Base-by-base conservation (phyloP, 2,329 filamentous ascomycete species). In the Tothia fuscella region DNA sequence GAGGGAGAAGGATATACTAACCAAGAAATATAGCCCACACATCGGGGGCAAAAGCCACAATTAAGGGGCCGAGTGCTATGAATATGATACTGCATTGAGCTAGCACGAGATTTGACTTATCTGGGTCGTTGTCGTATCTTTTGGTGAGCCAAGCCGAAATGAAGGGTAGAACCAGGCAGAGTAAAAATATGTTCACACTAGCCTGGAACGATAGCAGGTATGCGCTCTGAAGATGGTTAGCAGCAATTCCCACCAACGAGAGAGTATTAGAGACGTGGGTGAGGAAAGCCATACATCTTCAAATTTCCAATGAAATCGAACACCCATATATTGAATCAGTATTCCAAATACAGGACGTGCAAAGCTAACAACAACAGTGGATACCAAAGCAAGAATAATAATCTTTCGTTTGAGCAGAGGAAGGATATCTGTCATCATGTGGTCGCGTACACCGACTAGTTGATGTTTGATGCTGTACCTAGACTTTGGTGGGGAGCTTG, bases 261-360 rank as follows among this genome's bases (percentile, higher is more conserved):
- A 22, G 9, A 12, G 14, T 9, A 9, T 34, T 16, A 34, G 7
- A 34, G 7, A 10, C 9, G 14, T 7, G 14, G 10, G 35, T 25
- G 36, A 39, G 9, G 24, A 36, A 6, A 19, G n/a, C 4, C 17
- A 7, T 26, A 40, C 39, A 20, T 41, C 16, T 14, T 22, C 29
- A 21, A 30, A 21, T 7, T 6, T 9, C 39, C 39, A 41, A 17
- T 19, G 20, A 20, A 41, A 41, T 14, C 19, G 16, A 13, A 28
- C 39, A 22, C n/a, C 17, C 19, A 41, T 24, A 17, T 41, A 41
- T 21, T 41, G 39, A n/a, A 41, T 9, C 10, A 35, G 13, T 6
- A 41, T 12, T 13, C 24, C 17, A 6, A 28, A 14, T n/a, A 41
- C 19, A n/a, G 39, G 22, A 14, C 16, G 28, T 19, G 29, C 16